phyloP scores from a whole-genome alignment of 1,284 basidiomycete species.

The Trichosporon asahii region DNA sequence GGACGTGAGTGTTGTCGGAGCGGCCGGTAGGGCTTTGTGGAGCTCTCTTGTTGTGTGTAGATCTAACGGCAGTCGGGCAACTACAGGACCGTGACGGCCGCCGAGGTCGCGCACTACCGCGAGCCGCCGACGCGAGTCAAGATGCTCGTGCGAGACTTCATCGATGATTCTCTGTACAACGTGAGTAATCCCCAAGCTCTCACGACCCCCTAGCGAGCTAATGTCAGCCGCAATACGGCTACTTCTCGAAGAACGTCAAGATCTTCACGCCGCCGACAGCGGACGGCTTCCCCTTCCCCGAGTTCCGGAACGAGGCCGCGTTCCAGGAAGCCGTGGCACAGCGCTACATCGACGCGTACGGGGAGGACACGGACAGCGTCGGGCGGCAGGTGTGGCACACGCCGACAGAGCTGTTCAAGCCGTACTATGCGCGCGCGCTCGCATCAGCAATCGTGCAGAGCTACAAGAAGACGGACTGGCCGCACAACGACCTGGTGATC shows the following conservation, averaged over 20 bases:
- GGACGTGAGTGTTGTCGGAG: slow-evolving; percentile 33
- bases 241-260: slow-evolving; percentile 86
- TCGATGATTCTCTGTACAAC: slow-evolving; percentile 96
- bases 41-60: no score
- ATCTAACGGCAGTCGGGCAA: slow-evolving; percentile 16
- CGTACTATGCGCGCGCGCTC: slow-evolving; percentile 88
- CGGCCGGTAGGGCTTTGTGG: no score
- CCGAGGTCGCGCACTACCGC: slow-evolving; percentile 61
- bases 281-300: slow-evolving; percentile 64
- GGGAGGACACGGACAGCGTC: slow-evolving; percentile 58
- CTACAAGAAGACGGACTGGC: slow-evolving; percentile 90
- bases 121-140: slow-evolving; percentile 75
- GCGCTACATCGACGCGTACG: slow-evolving; percentile 60
- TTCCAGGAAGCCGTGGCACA: slow-evolving; percentile 78
- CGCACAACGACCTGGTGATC: slow-evolving; percentile 89
- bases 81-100: slow-evolving; percentile 70
- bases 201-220: background rate
- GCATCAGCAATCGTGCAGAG: slow-evolving; percentile 83
- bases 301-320: slow-evolving; percentile 65
- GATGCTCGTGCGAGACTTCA: slow-evolving; percentile 94
- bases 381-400: slow-evolving; percentile 98
- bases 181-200: slow-evolving; percentile 27
- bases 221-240: slow-evolving; percentile 78
- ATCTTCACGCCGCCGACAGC: slow-evolving; percentile 68
- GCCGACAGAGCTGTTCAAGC: slow-evolving; percentile 97